Evolutionary conservation across 2,329 filamentous ascomycete genomes (phyloP).

Genomic region (Setomelanomma holmii): DNA sequence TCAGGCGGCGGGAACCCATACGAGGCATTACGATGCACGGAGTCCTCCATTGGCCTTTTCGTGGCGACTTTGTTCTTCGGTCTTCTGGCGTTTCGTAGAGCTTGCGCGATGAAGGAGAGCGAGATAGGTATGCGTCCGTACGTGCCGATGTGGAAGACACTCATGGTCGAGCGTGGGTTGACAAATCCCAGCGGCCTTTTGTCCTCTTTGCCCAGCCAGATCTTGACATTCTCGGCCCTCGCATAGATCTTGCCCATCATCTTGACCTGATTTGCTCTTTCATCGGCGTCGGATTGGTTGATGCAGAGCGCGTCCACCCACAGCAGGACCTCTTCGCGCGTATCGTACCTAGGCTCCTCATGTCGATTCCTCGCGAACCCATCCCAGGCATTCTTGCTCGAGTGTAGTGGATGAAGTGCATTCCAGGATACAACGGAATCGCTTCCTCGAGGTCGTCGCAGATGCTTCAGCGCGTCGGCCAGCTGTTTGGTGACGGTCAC

Average conservation of each 20-base stretch:
- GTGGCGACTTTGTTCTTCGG: not conserved
- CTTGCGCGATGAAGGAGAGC: not conserved
- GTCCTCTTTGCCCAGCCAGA: not conserved
- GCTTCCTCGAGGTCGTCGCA: not conserved
- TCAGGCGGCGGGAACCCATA: not conserved
- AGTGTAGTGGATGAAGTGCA: slow-evolving; percentile 1
- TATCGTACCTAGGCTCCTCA: not conserved
- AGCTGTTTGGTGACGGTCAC: not conserved
- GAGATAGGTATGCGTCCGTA: not conserved
- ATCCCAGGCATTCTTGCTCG: slow-evolving; percentile 2
- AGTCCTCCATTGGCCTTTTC: not conserved
- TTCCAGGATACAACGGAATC: slow-evolving; percentile 1
- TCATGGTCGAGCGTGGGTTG: no score
- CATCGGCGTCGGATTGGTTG: not conserved
- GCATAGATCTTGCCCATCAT: not conserved
- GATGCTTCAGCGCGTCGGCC: not conserved
- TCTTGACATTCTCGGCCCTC: not conserved
- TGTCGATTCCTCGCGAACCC: slow-evolving; percentile 3
- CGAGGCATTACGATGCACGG: not conserved
- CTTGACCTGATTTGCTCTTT: not conserved
- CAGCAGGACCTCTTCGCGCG: not conserved
- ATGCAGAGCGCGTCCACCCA: slow-evolving; percentile 2
- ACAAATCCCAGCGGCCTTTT: not conserved
- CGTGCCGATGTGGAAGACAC: not conserved
- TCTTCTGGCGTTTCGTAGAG: not conserved